phyloP scores from a whole-genome alignment of 768 basidiomycete species.

The Lentinula guzmanii region DNA sequence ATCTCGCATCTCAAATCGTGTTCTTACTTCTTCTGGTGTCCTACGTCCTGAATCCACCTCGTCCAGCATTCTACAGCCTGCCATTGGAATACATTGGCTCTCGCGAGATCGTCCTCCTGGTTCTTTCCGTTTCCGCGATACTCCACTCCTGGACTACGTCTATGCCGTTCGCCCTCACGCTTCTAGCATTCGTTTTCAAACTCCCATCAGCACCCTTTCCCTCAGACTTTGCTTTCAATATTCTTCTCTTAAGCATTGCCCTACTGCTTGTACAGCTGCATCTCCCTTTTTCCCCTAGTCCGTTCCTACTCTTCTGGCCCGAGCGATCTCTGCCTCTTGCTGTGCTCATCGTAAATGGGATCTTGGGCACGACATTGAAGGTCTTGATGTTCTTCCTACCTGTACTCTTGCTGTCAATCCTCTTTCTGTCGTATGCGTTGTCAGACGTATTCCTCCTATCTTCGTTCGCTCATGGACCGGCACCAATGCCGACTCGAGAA shows the following conservation, averaged over 20 bases:
- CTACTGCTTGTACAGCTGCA: conserved; percentile 42
- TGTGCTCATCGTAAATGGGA: conserved; percentile 30
- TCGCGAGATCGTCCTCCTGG: conserved; percentile 31
- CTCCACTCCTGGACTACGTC: conserved; percentile 24
- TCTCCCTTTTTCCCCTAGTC: conserved; percentile 36
- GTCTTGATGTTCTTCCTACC: conserved; percentile 44
- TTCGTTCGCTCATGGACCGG: conserved; percentile 13
- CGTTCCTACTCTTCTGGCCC: conserved; percentile 34
- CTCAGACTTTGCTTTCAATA: conserved; percentile 30
- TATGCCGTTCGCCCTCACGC: conserved; percentile 29
- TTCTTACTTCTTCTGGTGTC: conserved; percentile 37
- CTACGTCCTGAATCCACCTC: conserved; percentile 36
- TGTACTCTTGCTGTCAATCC: conserved; percentile 32
- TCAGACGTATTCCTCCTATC: conserved; percentile 25
- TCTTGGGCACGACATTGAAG: conserved; percentile 32
- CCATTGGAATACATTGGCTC: conserved; percentile 16
- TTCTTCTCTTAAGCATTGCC: conserved; percentile 33
- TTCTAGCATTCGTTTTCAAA: conserved; percentile 32
- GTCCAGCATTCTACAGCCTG: conserved; percentile 18
- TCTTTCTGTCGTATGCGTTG: conserved; percentile 44
- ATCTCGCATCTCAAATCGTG: conserved; percentile 28
- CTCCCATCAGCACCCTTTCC: conserved; percentile 39
- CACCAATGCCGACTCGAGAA: conserved; percentile 44
- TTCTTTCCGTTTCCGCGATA: conserved; percentile 32
- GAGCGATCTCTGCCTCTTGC: conserved; percentile 38